Evolutionary conservation across 352 stramenopile genomes (phyloP), one percentile per base, ranked within the genome.

Genomic region (Phytopythium vexans): DNA sequence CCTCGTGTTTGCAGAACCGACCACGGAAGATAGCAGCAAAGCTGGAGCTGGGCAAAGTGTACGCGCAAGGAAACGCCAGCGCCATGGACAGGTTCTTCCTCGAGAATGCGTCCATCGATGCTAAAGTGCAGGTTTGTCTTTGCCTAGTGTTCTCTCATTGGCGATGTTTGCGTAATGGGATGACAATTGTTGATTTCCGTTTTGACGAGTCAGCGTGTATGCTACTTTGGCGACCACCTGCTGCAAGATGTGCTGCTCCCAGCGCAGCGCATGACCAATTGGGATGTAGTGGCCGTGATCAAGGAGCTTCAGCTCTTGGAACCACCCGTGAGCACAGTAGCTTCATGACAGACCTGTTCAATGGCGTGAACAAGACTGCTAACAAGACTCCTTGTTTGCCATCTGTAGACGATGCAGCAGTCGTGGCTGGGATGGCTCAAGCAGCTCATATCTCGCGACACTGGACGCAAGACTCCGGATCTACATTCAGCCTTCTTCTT

Each of bases 221-320:
- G 72, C 60, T 85, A 80, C 54, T 76, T 85, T 53, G 70, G 74
- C 3, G 69, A 85, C 51, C 74, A 85, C 43, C 42, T 81, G 7
- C 40, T 80, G 53, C 71, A 82, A 27, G 70, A 85, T 46, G 59
- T 79, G 15, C 47, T 74, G 10, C 51, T 70, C 11, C 70, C 71
- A 41, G 49, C 58, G 14, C 58, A 62, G 14, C 64, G 66, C 49
- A 65, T 58, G 5, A 58, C 46, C n/a, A 53, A 49, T 11, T 85
- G 74, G 74, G 74, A 82, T 38, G 48, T 74, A 1, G 57, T 85
- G 5, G 68, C 74, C 3, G 56, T 85, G 48, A 61, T 85, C 32
- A 72, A 77, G 54, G 74, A 82, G 49, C 76, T 77, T 45, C 64
- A 67, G 41, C 63, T 71, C 41, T 36, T 82, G 3, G 66, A 72